Percentiles rank a stretch among this genome's conserved stretches.
phyloP scores from a whole-genome alignment of 306 rosid species.

The Acmispon strigosus region DNA sequence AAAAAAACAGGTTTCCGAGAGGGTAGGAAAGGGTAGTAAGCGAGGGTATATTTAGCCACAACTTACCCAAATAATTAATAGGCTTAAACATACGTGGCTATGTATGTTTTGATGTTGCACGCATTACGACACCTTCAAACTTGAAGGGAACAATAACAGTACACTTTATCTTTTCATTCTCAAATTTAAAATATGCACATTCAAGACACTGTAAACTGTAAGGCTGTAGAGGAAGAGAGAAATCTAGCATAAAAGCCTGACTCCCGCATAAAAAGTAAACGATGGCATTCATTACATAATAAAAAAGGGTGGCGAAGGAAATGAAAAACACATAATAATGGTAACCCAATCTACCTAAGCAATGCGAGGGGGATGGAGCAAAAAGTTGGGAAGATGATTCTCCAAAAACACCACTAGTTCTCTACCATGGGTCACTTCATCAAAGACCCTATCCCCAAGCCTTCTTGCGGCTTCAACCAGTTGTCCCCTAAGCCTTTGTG shows the following conservation, averaged over 20 bases:
- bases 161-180: background rate
- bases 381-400: constrained; percentile 77
- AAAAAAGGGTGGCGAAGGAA: background rate
- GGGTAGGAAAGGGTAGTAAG: too few relatives aligned
- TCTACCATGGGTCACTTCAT: constrained; percentile 48
- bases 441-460: constrained; percentile 54
- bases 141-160: too few relatives aligned
- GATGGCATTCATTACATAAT: constrained; percentile 11
- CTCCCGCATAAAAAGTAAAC: background rate
- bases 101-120: too few relatives aligned
- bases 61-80: too few relatives aligned
- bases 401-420: constrained; percentile 69
- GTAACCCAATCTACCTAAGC: constrained; percentile 27
- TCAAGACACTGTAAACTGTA: background rate
- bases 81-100: too few relatives aligned
- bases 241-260: background rate
- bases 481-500: constrained; percentile 76
- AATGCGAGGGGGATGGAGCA: constrained; percentile 29
- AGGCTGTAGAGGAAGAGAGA: background rate
- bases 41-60: too few relatives aligned
- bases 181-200: background rate
- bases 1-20: too few relatives aligned
- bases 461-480: constrained; percentile 71
- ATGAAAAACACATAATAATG: background rate
- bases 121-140: too few relatives aligned